Conservation (phyloP, 345 rosid species). For the Linum trigynum region DNA sequence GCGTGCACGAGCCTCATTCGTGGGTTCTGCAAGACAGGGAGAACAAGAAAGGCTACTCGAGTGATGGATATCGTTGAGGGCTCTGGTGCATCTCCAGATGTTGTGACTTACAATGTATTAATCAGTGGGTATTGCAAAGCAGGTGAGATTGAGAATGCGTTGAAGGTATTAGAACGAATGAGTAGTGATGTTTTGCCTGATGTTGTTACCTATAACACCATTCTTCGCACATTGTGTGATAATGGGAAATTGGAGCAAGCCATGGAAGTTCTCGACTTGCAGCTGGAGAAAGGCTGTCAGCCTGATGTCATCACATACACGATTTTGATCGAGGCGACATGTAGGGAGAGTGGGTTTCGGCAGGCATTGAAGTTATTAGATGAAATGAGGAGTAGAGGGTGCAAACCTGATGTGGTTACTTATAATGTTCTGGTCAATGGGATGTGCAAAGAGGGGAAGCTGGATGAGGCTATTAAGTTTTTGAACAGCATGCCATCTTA, state of each 20-base stretch:
- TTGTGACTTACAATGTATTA: slow-evolving; percentile 70
- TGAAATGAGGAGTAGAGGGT: slow-evolving; percentile 71
- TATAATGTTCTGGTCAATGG: slow-evolving; percentile 82
- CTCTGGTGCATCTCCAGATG: slow-evolving; percentile 71
- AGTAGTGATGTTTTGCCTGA: slow-evolving; percentile 47
- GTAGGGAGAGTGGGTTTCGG: slow-evolving; percentile 64
- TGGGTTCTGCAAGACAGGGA: slow-evolving; percentile 63
- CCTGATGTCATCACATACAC: slow-evolving; percentile 77
- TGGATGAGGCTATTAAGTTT: slow-evolving; percentile 79
- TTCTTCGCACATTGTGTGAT: slow-evolving; percentile 63
- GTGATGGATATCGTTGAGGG: slow-evolving; percentile 67
- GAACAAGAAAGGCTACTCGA: slow-evolving; percentile 58
- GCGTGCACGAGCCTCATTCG: slow-evolving; percentile 71
- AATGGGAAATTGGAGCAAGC: slow-evolving; percentile 67
- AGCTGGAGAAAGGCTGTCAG: slow-evolving; percentile 50
- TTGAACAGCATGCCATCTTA: slow-evolving; percentile 54
- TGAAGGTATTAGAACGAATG: slow-evolving; percentile 60
- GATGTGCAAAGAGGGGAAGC: slow-evolving; percentile 72
- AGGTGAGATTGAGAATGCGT: slow-evolving; percentile 62
- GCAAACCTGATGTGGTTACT: slow-evolving; percentile 76
- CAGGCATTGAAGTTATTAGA: slow-evolving; percentile 88
- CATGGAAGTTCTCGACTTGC: slow-evolving; percentile 63
- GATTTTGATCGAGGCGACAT: slow-evolving; percentile 76
- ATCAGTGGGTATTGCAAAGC: slow-evolving; percentile 77
- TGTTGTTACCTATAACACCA: slow-evolving; percentile 79